Base-by-base conservation (phyloP, 345 rosid species). In the Lagerstroemia speciosa region DNA sequence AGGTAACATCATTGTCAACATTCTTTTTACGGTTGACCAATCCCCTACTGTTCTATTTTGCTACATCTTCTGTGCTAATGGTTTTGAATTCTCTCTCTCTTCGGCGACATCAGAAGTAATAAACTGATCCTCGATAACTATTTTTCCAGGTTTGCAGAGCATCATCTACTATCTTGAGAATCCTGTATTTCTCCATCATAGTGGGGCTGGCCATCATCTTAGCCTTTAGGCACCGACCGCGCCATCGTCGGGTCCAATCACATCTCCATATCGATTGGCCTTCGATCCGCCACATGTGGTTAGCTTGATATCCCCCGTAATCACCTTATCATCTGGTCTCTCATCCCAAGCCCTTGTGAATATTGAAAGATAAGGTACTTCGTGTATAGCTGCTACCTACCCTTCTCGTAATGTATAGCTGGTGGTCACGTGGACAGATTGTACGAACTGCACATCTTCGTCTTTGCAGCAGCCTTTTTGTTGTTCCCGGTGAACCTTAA, bases 231-330 rank as follows among this genome's bases (percentile, higher is more conserved):
- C 65, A 29, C 26, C 60, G 61, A 19, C 19, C 65, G 24, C 74
- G 57, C 34, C 57, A 0, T 29, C 57, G 5, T 64, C 62, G 37
- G 61, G 22, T 65, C 19, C 53, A 78, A 64, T 19, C 68, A 29
- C 32, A 63, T 6, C 32, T 33, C 74, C 62, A 63, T 43, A 15
- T 75, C 38, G 85, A 88, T 73, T 83, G 85, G 83, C 73, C 27
- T 74, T 34, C 73, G n/a, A 65, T 77, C 36, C 77, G 84, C 55
- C 82, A 79, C 68, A 12, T 88, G 73, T 83, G 91, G 91, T 74
- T 58, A 27, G 80, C 22, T 30, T 71, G 68, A 71, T 37, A 45
- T 38, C 2, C 46, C 4, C n/a, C 62, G 10, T 30, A 20, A 22
- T 29, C 17, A 24, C 33, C 33, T 14, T 27, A 32, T 22, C 10